Conservation (phyloP, 495 filamentous ascomycete genomes). For the Clavariopsis aquatica region DNA sequence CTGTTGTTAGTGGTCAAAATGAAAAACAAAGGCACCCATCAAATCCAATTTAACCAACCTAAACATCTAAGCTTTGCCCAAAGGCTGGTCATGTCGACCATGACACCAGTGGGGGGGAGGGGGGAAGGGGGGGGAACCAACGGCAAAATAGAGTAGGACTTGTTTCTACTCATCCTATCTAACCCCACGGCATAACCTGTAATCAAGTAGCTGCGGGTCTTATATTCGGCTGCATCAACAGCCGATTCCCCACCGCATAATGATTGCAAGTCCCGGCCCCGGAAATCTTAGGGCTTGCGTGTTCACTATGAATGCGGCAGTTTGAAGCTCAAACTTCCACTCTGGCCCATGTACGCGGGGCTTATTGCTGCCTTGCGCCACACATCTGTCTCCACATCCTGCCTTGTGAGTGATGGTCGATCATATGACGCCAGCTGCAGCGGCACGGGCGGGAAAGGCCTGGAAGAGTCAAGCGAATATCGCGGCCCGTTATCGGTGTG, state of each 20-base stretch:
- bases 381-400: not conserved
- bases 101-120: no score
- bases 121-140: no score
- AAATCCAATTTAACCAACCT: no score
- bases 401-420: not conserved
- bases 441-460: not conserved
- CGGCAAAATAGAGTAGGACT: no score
- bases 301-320: not conserved
- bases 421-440: conserved; percentile 10
- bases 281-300: not conserved
- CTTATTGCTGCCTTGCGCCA: not conserved
- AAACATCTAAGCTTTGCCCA: no score
- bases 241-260: not conserved
- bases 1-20: no score
- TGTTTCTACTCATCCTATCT: not conserved
- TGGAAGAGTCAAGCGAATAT: not conserved
- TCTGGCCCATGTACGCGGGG: not conserved
- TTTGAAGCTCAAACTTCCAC: not conserved
- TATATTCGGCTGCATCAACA: not conserved
- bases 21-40: no score
- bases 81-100: no score
- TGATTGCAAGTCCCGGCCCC: not conserved
- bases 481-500: conserved; percentile 19
- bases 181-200: not conserved
- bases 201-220: not conserved